Evolutionary conservation across 257 asterid species (phyloP).

Genomic region (Nicotiana obtusifolia): DNA sequence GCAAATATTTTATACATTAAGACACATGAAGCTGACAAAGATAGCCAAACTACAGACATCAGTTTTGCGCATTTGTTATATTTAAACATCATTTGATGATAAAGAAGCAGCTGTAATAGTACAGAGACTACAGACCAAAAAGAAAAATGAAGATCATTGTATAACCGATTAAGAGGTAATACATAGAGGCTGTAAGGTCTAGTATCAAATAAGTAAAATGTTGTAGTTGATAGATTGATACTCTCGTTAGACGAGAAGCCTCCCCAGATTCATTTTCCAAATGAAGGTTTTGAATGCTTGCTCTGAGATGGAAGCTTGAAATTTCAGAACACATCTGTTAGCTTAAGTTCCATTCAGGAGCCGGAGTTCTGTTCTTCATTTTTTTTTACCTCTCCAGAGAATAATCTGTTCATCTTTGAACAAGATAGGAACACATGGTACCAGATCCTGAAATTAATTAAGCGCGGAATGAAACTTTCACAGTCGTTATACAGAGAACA

Average conservation of each 20-base stretch:
- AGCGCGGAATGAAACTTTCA: not conserved
- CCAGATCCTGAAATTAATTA: constrained; percentile 56
- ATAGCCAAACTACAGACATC: not conserved
- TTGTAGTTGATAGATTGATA: no score
- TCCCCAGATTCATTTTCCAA: not conserved
- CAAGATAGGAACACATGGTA: constrained; percentile 79
- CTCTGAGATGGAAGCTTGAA: not conserved
- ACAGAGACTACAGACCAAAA: not conserved
- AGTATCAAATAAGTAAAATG: no score
- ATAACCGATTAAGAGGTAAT: not conserved
- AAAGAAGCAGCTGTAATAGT: not conserved
- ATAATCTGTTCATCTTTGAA: constrained; percentile 80
- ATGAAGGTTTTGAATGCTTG: not conserved
- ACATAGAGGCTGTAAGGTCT: not conserved
- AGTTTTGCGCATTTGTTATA: not conserved
- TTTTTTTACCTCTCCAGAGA: constrained; percentile 60
- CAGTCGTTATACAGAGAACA: not conserved
- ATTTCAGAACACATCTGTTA: not conserved
- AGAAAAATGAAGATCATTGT: not conserved
- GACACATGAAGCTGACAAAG: not conserved
- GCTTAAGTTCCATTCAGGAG: not conserved
- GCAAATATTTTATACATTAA: not conserved
- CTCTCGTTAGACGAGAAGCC: no score
- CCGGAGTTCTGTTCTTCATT: constrained; percentile 21
- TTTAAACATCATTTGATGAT: not conserved